Conservation (phyloP, 2,329 filamentous ascomycete species). For the Fusarium sp. region DNA sequence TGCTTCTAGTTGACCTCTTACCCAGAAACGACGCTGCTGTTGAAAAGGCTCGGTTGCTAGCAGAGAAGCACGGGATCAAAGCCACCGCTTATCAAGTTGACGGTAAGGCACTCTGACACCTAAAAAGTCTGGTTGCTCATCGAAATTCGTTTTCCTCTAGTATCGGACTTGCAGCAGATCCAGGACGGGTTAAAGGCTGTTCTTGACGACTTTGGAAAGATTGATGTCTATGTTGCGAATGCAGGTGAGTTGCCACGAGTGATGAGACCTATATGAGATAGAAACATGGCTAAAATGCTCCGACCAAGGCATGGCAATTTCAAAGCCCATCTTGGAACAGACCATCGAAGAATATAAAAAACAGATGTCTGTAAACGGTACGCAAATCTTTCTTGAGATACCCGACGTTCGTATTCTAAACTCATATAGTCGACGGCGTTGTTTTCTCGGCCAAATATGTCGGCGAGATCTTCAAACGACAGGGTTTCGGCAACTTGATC, state of each 20-base stretch:
- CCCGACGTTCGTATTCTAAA: neutral
- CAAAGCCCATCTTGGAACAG: constrained; percentile 64
- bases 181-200: constrained; percentile 28
- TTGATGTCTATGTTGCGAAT: constrained; percentile 42
- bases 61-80: constrained; percentile 48
- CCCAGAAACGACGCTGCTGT: constrained; percentile 48
- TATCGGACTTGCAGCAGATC: constrained; percentile 51
- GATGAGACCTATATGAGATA: no score
- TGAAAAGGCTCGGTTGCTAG: constrained; percentile 48
- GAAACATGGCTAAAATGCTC: neutral
- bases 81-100: constrained; percentile 56
- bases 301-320: constrained; percentile 47
- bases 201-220: constrained; percentile 39
- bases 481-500: constrained; percentile 59
- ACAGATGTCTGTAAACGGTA: constrained; percentile 64
- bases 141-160: constrained; percentile 33
- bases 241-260: constrained; percentile 44
- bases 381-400: constrained; percentile 4
- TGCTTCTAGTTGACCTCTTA: neutral
- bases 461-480: constrained; percentile 54
- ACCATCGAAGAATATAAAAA: constrained; percentile 59
- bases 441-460: constrained; percentile 55
- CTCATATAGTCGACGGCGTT: constrained; percentile 56
- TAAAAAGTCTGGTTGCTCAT: neutral
- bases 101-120: constrained; percentile 33